phyloP scores from a whole-genome alignment of 176 grass and related monocot species.

The Bolboschoenus planiculmis region DNA sequence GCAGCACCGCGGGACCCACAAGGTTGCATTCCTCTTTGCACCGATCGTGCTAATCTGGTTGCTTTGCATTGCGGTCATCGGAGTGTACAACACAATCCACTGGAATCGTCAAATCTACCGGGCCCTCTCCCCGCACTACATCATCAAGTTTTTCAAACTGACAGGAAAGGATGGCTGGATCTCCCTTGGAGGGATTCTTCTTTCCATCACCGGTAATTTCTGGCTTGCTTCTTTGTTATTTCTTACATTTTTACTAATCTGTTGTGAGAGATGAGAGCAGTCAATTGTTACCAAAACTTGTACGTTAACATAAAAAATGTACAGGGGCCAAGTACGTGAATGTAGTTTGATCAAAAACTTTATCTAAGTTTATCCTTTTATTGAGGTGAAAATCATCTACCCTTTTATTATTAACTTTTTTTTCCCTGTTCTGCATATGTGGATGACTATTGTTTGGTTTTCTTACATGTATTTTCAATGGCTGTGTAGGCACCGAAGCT shows the following conservation, averaged over 20 bases:
- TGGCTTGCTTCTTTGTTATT: not conserved
- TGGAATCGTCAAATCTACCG: conserved; percentile 78
- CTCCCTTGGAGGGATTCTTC: conserved; percentile 90
- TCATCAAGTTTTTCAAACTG: conserved; percentile 58
- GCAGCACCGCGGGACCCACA: conserved; percentile 91
- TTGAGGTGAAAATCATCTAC: not conserved
- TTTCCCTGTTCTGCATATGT: not conserved
- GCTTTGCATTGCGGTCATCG: conserved; percentile 59
- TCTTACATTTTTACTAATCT: not conserved
- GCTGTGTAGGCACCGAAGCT: conserved; percentile 76
- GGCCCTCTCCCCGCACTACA: conserved; percentile 83
- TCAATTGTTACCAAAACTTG: not conserved
- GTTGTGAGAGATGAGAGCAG: not conserved
- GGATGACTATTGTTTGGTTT: not conserved
- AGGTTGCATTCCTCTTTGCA: conserved; percentile 88
- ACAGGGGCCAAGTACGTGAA: not conserved
- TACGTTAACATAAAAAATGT: not conserved
- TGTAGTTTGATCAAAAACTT: not conserved
- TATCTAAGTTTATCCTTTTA: not conserved
- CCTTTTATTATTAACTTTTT: not conserved
- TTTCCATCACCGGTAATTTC: conserved; percentile 77
- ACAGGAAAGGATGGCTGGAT: conserved; percentile 96
- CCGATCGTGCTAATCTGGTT: conserved; percentile 85
- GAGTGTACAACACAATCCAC: conserved; percentile 73
- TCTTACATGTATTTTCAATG: conserved; percentile 11